Conservation (phyloP, 257 asterid genomes). For the Cynanchum wilfordii region DNA sequence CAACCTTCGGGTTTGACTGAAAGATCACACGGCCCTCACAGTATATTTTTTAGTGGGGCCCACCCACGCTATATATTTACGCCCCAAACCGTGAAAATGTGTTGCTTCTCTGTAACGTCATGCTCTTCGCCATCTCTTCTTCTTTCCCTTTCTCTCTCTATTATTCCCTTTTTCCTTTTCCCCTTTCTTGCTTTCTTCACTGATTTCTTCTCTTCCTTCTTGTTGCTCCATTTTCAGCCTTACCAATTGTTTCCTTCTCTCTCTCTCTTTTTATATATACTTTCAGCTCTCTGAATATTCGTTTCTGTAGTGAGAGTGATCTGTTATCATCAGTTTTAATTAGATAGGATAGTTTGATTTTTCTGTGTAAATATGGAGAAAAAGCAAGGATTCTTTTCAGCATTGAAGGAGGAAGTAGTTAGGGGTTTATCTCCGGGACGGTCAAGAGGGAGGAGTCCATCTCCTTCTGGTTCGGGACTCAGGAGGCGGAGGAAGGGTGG, state of each 20-base stretch:
- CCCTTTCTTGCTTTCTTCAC: slow-evolving; percentile 1
- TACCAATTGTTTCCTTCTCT: neutral
- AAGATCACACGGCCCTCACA: neutral
- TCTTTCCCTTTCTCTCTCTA: neutral
- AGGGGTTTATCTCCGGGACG: slow-evolving; percentile 65
- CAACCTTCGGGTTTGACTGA: neutral
- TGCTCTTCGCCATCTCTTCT: slow-evolving; percentile 17
- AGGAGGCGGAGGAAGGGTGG: slow-evolving; percentile 44
- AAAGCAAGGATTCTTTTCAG: slow-evolving; percentile 61
- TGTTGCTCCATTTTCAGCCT: neutral
- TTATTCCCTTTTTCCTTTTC: neutral
- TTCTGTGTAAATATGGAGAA: slow-evolving; percentile 45
- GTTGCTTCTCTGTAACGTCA: slow-evolving; percentile 28
- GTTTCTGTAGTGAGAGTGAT: neutral
- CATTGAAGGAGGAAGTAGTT: slow-evolving; percentile 60
- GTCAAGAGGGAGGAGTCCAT: slow-evolving; percentile 51
- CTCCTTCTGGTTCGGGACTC: slow-evolving; percentile 60
- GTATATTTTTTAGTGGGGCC: neutral
- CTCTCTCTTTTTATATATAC: neutral
- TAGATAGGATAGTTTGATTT: neutral
- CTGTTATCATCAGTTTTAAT: neutral
- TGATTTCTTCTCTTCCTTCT: neutral
- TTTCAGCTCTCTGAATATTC: neutral
- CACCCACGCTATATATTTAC: slow-evolving; percentile 4
- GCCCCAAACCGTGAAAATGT: slow-evolving; percentile 12